These are phyloP conservation scores for Cyamopsis tetragonoloba DNA, from an alignment of 306 rosid genomes.

Conservation along the genomic window DNA sequence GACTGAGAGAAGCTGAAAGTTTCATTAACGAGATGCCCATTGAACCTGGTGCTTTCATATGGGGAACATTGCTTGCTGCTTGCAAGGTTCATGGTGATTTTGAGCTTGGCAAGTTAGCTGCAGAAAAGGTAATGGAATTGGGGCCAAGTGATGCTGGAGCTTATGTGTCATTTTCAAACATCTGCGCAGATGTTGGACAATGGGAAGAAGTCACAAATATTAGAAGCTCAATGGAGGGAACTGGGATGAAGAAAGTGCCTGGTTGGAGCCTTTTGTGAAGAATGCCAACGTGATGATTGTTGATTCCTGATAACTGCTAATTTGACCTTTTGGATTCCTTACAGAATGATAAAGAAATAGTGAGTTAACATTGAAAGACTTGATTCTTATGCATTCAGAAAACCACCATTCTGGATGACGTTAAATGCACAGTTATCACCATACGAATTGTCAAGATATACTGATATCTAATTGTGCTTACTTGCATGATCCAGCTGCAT, in stretches of 20 bases:
- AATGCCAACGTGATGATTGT: constrained; percentile 10
- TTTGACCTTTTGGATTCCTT: neutral
- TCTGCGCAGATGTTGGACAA: constrained; percentile 64
- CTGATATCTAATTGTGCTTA: too few species aligned
- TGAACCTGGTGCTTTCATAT: constrained; percentile 53
- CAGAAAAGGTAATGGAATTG: constrained; percentile 57
- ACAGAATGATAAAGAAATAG: neutral
- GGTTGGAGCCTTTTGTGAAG: constrained; percentile 65
- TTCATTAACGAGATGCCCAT: constrained; percentile 55
- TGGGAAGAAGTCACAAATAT: constrained; percentile 68
- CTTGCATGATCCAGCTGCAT: too few species aligned
- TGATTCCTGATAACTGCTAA: neutral
- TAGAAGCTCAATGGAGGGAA: constrained; percentile 54
- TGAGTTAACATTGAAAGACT: neutral
- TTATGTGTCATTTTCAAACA: constrained; percentile 64
- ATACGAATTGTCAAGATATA: neutral
- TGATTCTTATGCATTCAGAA: neutral
- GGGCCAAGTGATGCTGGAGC: constrained; percentile 54
- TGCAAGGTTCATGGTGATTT: constrained; percentile 69
- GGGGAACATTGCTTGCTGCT: constrained; percentile 79
- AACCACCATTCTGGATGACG: neutral
- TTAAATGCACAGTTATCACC: neutral
- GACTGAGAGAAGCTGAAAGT: constrained; percentile 58
- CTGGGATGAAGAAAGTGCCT: constrained; percentile 55
- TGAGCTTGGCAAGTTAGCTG: constrained; percentile 65